These are phyloP conservation scores for Xylariaceae sp. DNA, from an alignment of 2,329 filamentous ascomycete genomes.

Conservation along the genomic window DNA sequence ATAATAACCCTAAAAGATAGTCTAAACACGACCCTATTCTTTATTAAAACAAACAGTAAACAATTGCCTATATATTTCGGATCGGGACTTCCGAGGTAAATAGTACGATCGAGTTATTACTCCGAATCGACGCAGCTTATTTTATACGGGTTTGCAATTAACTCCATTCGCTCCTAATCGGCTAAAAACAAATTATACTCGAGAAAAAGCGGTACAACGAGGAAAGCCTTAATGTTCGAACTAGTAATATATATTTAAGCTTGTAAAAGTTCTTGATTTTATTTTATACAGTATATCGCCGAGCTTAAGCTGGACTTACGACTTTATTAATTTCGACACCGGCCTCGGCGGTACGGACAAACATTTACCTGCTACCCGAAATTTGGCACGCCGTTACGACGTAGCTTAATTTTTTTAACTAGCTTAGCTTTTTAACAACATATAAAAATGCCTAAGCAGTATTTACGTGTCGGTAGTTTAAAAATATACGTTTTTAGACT, in stretches of 20 bases:
- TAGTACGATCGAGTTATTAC: background rate
- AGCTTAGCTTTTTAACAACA: background rate
- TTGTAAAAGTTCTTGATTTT: background rate
- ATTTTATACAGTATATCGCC: background rate
- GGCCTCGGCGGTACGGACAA: background rate
- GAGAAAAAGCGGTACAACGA: background rate
- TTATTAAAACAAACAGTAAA: background rate
- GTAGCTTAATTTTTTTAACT: background rate
- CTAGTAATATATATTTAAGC: background rate
- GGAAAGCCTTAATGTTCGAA: background rate
- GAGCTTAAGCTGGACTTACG: background rate
- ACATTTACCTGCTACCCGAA: background rate
- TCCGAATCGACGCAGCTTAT: background rate
- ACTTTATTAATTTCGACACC: background rate
- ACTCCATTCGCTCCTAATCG: too few species aligned
- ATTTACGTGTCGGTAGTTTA: background rate
- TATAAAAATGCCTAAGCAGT: background rate
- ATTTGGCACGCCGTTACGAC: background rate
- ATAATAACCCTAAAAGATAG: too few species aligned
- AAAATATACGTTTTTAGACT: background rate
- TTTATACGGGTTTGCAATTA: too few species aligned
- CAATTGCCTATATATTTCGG: background rate
- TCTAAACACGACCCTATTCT: background rate
- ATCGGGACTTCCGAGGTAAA: background rate
- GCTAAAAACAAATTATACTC: background rate